These are phyloP conservation scores for Calonectria hongkongensis DNA, from an alignment of 2,329 filamentous ascomycete genomes.

Conservation along the genomic window DNA sequence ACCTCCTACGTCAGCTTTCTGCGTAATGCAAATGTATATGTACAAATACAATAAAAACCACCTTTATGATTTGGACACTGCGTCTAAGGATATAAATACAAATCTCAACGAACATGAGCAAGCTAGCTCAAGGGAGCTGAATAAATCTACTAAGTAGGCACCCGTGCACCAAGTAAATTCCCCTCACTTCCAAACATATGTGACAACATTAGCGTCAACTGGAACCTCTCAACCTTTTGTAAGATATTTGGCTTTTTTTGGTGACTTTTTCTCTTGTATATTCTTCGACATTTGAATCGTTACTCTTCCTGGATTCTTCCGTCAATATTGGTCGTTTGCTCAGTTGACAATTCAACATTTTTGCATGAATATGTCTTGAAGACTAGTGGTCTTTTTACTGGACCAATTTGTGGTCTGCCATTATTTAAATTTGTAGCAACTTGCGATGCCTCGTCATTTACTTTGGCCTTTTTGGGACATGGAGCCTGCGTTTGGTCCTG, in stretches of 20 bases:
- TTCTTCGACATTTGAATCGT: constrained; percentile 3
- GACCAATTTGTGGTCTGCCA: background rate
- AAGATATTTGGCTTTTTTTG: background rate
- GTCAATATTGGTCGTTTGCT: background rate
- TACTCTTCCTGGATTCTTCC: background rate
- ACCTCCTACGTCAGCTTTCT: constrained; percentile 45
- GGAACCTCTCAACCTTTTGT: background rate
- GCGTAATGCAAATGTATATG: constrained; percentile 51
- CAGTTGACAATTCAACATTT: background rate
- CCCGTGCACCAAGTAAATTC: constrained; percentile 10
- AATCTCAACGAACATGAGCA: constrained; percentile 2
- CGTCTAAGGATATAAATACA: background rate
- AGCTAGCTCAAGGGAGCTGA: background rate
- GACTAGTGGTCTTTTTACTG: constrained; percentile 7
- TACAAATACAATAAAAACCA: constrained; percentile 50
- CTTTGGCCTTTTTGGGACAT: constrained; percentile 43
- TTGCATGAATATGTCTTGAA: constrained; percentile 42
- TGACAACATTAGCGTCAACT: background rate
- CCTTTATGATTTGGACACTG: constrained; percentile 28
- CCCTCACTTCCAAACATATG: background rate
- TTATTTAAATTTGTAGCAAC: background rate
- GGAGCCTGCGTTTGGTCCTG: constrained; percentile 17
- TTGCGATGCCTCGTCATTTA: constrained; percentile 22
- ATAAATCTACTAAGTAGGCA: constrained; percentile 10
- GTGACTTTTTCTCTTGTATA: background rate